phyloP scores from a whole-genome alignment of 768 basidiomycete genomes.

The Sistotremastrum niveocremeum region DNA sequence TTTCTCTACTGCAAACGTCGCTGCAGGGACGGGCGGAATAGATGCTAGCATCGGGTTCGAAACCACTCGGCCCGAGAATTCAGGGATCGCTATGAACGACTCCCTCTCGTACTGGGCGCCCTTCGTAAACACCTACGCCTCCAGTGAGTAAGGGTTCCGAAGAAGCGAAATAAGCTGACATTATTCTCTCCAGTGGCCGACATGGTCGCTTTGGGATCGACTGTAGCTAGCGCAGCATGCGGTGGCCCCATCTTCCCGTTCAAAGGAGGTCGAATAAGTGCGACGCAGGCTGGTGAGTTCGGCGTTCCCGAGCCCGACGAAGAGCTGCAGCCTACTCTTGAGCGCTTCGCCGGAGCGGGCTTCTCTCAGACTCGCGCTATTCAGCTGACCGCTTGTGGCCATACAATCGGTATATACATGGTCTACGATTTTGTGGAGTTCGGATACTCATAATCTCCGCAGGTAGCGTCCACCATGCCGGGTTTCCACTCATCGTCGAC shows the following conservation, averaged over 20 bases:
- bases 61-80: conserved; percentile 29
- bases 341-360: conserved; percentile 29
- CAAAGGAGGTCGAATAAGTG: conserved; percentile 30
- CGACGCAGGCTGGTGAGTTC: conserved; percentile 21
- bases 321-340: conserved; percentile 19
- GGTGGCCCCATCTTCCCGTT: conserved; percentile 33
- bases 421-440: not conserved
- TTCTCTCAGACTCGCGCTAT: conserved; percentile 36
- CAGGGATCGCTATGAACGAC: conserved; percentile 31
- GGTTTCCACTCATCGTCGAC: conserved; percentile 29
- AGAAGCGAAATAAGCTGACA: not conserved
- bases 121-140: conserved; percentile 30
- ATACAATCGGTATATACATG: conserved; percentile 25
- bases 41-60: conserved; percentile 39
- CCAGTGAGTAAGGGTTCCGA: conserved; percentile 20
- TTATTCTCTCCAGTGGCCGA: conserved; percentile 25
- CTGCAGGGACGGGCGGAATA: conserved; percentile 35
- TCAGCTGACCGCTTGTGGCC: conserved; percentile 35
- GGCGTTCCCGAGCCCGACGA: conserved; percentile 29
- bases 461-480: conserved; percentile 28
- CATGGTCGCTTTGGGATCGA: conserved; percentile 26
- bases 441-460: not conserved
- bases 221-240: conserved; percentile 26
- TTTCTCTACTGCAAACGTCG: conserved; percentile 31
- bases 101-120: conserved; percentile 28